A percentile compares a stretch with the other conserved stretches of the same genome.
Conservation (phyloP, 208 protist species). For the Leishmania lainsoni region DNA sequence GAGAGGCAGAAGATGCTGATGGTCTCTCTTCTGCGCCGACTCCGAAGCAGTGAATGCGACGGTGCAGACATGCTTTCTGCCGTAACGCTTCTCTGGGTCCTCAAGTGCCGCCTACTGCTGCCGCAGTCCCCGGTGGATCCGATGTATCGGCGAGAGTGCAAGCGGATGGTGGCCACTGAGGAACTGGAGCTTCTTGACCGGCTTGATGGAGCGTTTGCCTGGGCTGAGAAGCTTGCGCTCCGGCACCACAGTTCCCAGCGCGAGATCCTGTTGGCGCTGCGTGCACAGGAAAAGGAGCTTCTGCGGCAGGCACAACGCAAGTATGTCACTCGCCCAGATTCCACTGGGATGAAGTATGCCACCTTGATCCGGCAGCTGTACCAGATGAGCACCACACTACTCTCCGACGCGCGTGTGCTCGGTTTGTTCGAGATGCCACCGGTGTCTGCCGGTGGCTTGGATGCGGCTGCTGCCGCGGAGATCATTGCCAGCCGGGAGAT, state of each 20-base stretch:
- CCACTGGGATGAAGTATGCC: slow-evolving; percentile 75
- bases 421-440: slow-evolving; percentile 27
- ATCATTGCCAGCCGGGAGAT: slow-evolving; percentile 32
- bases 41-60: slow-evolving; percentile 19
- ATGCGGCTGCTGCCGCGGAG: slow-evolving; percentile 19
- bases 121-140: slow-evolving; percentile 81
- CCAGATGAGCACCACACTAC: slow-evolving; percentile 58
- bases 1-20: slow-evolving; percentile 38
- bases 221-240: slow-evolving; percentile 59
- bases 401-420: slow-evolving; percentile 71
- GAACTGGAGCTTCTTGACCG: slow-evolving; percentile 53
- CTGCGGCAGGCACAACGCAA: slow-evolving; percentile 39
- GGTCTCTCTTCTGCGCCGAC: slow-evolving; percentile 20
- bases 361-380: slow-evolving; percentile 68
- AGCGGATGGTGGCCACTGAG: slow-evolving; percentile 40
- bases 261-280: slow-evolving; percentile 42
- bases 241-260: slow-evolving; percentile 48
- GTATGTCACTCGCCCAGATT: slow-evolving; percentile 59
- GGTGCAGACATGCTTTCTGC: slow-evolving; percentile 35
- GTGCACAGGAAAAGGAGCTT: slow-evolving; percentile 36
- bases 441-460: neutral
- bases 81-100: slow-evolving; percentile 59
- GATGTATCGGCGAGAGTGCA: slow-evolving; percentile 67
- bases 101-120: slow-evolving; percentile 84
- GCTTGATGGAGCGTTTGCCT: slow-evolving; percentile 62